phyloP scores from a whole-genome alignment of 352 stramenopile species.

The Globisporangium cystogenes region DNA sequence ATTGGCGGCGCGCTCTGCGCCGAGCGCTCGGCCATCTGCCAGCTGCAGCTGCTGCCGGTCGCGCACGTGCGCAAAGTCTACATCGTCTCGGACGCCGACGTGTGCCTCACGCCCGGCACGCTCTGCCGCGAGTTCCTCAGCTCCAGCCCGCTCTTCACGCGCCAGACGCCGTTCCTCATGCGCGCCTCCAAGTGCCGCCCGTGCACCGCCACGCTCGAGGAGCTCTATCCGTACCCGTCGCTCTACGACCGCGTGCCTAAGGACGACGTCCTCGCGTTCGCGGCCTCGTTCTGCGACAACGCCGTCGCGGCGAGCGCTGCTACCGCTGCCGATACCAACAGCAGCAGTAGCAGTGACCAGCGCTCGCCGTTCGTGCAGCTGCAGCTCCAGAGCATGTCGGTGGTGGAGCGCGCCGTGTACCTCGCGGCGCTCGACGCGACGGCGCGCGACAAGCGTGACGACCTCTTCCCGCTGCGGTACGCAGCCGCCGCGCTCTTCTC shows the following conservation, averaged over 20 bases:
- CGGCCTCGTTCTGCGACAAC: constrained; percentile 18
- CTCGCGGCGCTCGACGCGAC: constrained; percentile 29
- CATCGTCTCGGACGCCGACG: constrained; percentile 79
- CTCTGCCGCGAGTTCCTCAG: constrained; percentile 87
- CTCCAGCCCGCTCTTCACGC: constrained; percentile 46
- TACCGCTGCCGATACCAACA: not conserved
- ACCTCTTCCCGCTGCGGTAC: constrained; percentile 79
- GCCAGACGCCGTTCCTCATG: constrained; percentile 56
- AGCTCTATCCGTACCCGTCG: constrained; percentile 84
- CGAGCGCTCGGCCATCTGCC: constrained; percentile 70
- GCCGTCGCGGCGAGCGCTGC: not conserved
- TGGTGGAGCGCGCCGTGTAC: constrained; percentile 29
- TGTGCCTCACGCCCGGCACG: constrained; percentile 78
- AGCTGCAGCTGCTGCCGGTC: constrained; percentile 38
- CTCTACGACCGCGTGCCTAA: constrained; percentile 63
- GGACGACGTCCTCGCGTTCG: constrained; percentile 43
- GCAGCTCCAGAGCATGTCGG: constrained; percentile 22
- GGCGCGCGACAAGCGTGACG: constrained; percentile 29
- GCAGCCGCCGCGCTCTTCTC: constrained; percentile 72
- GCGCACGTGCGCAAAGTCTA: constrained; percentile 57
- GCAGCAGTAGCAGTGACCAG: not conserved
- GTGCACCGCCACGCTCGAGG: constrained; percentile 49
- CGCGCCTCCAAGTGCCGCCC: constrained; percentile 47
- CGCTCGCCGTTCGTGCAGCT: constrained; percentile 21
- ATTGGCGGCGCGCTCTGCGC: constrained; percentile 82